phyloP scores from a whole-genome alignment of 2,329 filamentous ascomycete species.

The Sporothrix protearum region DNA sequence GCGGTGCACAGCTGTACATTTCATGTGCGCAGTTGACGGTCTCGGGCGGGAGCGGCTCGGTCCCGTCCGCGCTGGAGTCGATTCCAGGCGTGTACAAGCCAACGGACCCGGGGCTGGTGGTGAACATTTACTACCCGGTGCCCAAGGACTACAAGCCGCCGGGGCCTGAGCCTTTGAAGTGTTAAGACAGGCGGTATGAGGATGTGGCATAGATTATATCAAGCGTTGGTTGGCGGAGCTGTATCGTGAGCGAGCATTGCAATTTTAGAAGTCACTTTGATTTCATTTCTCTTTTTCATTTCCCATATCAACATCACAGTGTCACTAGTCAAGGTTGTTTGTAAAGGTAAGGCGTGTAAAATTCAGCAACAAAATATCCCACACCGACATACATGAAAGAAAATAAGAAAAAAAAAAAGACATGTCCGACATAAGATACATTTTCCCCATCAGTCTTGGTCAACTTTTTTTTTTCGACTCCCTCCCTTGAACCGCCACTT shows the following conservation, averaged over 20 bases:
- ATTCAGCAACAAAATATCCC: constrained; percentile 10
- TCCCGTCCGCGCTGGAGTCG: constrained; percentile 31
- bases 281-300: not conserved
- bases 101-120: constrained; percentile 32
- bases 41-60: constrained; percentile 31
- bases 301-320: not conserved
- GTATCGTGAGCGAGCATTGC: not conserved
- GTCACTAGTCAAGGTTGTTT: not conserved
- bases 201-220: not conserved
- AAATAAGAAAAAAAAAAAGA: constrained; percentile 6
- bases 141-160: constrained; percentile 38
- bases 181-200: not conserved
- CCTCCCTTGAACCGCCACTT: not conserved
- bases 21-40: constrained; percentile 34
- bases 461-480: constrained; percentile 12
- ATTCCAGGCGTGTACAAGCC: constrained; percentile 35
- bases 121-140: constrained; percentile 44
- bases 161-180: constrained; percentile 27
- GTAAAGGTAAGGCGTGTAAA: not conserved
- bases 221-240: not conserved
- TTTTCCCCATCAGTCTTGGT: constrained; percentile 7
- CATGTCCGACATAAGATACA: constrained; percentile 18
- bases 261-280: not conserved
- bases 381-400: constrained; percentile 17
- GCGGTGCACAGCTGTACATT: constrained; percentile 38